Percentiles rank a stretch among this genome's conserved stretches.
Evolutionary conservation across 768 basidiomycete species (phyloP).

Genomic region (Candolleomyces aberdarensis): DNA sequence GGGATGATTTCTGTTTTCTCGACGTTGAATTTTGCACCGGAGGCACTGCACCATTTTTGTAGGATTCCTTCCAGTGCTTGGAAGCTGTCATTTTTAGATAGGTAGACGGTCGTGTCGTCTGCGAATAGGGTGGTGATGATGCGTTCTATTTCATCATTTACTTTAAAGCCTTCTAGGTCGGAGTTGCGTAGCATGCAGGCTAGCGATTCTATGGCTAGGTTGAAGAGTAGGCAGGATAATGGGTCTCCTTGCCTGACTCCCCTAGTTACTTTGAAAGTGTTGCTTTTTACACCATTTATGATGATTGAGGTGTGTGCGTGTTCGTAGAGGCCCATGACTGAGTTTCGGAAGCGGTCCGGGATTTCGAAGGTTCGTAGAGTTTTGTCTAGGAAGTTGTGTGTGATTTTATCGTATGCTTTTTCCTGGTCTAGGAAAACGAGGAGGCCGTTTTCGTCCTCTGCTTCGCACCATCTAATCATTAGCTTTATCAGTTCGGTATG

Average conservation of each 20-base stretch:
- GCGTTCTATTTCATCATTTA: background rate
- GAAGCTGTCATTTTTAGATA: constrained; percentile 26
- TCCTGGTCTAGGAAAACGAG: constrained; percentile 34
- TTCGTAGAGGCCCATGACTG: constrained; percentile 22
- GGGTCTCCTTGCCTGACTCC: constrained; percentile 36
- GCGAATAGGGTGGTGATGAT: constrained; percentile 30
- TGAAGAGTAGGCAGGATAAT: constrained; percentile 33
- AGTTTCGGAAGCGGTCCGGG: background rate
- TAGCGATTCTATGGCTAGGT: constrained; percentile 40
- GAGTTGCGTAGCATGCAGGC: constrained; percentile 27
- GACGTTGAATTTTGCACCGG: constrained; percentile 38
- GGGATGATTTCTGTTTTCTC: constrained; percentile 40
- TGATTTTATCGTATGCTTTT: constrained; percentile 35
- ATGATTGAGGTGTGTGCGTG: constrained; percentile 25
- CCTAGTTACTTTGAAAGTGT: constrained; percentile 20
- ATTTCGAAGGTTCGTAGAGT: background rate
- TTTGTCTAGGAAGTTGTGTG: constrained; percentile 24
- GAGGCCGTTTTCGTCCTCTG: constrained; percentile 16
- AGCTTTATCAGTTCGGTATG: constrained; percentile 24
- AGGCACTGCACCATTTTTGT: constrained; percentile 35
- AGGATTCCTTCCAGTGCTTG: constrained; percentile 24
- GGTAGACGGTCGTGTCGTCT: constrained; percentile 37
- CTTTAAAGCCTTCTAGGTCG: constrained; percentile 18
- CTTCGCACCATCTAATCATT: constrained; percentile 21
- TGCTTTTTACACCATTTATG: constrained; percentile 28